Evolutionary conservation across 2,329 filamentous ascomycete species (phyloP).

Genomic region (Endoconidiophora laricicola): DNA sequence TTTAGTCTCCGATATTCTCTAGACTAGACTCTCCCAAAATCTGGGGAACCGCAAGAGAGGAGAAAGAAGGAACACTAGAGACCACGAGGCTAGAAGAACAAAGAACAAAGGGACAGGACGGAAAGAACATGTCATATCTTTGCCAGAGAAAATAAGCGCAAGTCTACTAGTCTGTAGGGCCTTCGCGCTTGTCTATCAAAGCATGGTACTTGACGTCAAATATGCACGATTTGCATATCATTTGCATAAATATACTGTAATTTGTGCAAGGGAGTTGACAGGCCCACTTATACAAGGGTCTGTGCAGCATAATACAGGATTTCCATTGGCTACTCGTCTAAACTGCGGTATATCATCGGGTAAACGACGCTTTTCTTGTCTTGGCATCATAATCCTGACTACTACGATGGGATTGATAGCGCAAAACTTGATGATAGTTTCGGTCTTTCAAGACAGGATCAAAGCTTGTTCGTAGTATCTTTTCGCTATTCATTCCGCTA

Average conservation of each 20-base stretch:
- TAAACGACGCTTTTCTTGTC: not conserved
- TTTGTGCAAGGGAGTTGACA: not conserved
- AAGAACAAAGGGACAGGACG: too few relatives aligned
- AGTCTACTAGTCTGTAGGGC: too few relatives aligned
- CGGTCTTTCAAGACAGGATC: not conserved
- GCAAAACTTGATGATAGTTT: not conserved
- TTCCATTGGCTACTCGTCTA: constrained; percentile 1
- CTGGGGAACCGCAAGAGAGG: too few relatives aligned
- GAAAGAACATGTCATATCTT: too few relatives aligned
- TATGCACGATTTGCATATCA: not conserved
- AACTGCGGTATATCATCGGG: not conserved
- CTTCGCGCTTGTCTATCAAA: too few relatives aligned
- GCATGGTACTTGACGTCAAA: too few relatives aligned
- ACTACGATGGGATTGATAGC: not conserved
- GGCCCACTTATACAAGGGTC: not conserved
- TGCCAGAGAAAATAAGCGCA: too few relatives aligned
- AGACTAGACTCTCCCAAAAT: too few relatives aligned
- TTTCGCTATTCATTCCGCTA: not conserved
- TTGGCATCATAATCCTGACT: not conserved
- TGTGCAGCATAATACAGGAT: not conserved
- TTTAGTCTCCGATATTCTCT: too few relatives aligned
- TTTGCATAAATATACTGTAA: not conserved
- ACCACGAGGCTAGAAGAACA: too few relatives aligned
- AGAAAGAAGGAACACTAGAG: too few relatives aligned
- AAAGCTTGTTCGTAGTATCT: not conserved